These are phyloP conservation scores for Beauveria sp. DNA, from an alignment of 2,329 filamentous ascomycete genomes.

Conservation along the genomic window DNA sequence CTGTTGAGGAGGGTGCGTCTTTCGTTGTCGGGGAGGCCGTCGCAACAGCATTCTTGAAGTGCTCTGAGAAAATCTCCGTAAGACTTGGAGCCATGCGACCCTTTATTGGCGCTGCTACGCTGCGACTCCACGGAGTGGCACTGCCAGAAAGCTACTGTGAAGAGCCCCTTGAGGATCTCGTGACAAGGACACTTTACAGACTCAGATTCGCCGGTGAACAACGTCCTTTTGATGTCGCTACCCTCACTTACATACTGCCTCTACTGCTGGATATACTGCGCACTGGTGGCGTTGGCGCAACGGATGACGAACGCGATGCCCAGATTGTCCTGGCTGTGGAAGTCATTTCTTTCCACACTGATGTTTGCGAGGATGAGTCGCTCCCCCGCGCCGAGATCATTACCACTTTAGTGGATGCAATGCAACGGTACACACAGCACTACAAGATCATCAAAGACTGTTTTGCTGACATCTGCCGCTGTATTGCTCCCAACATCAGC, in stretches of 20 bases:
- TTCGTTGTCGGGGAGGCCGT: slow-evolving; percentile 75
- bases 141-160: slow-evolving; percentile 64
- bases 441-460: slow-evolving; percentile 95
- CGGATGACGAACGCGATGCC: slow-evolving; percentile 73
- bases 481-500: slow-evolving; percentile 73
- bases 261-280: slow-evolving; percentile 72
- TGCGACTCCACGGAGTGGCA: slow-evolving; percentile 70
- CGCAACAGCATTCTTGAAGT: slow-evolving; percentile 70
- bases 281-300: slow-evolving; percentile 67
- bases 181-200: slow-evolving; percentile 85
- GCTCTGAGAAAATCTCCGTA: slow-evolving; percentile 64
- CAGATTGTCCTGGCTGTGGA: slow-evolving; percentile 86
- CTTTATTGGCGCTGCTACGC: slow-evolving; percentile 81
- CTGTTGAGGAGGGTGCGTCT: slow-evolving; percentile 73
- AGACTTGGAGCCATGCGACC: slow-evolving; percentile 69
- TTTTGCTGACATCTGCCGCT: slow-evolving; percentile 76
- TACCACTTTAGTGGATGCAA: slow-evolving; percentile 63
- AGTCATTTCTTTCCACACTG: slow-evolving; percentile 81
- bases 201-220: slow-evolving; percentile 87
- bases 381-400: slow-evolving; percentile 73
- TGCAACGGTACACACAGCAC: slow-evolving; percentile 86
- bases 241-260: slow-evolving; percentile 79
- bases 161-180: slow-evolving; percentile 75
- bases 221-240: slow-evolving; percentile 83
- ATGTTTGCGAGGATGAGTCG: slow-evolving; percentile 64